Percentiles rank a stretch among this genome's conserved stretches.
Evolutionary conservation across 257 asterid genomes (phyloP).

Genomic region (Penstemon newberryi): DNA sequence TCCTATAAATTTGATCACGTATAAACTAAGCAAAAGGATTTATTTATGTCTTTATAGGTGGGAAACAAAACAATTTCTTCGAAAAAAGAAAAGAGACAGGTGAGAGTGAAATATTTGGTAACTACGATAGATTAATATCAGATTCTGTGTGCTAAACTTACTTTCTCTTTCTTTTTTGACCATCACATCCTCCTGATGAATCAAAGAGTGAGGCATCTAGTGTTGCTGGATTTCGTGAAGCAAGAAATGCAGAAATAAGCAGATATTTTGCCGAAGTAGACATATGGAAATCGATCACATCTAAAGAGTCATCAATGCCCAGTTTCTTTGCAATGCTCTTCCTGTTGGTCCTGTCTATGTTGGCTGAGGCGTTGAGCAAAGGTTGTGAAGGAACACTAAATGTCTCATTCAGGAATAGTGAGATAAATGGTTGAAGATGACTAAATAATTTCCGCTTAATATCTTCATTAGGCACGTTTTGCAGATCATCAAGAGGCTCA

Average conservation of each 20-base stretch:
- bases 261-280: slow-evolving; percentile 84
- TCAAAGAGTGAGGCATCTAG: slow-evolving; percentile 94
- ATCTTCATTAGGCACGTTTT: slow-evolving; percentile 53
- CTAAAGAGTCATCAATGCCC: slow-evolving; percentile 42
- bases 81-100: too few species aligned
- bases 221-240: slow-evolving; percentile 97
- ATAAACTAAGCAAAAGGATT: slow-evolving; percentile 1
- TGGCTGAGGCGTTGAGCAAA: slow-evolving; percentile 37
- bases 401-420: slow-evolving; percentile 60
- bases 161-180: slow-evolving; percentile 80
- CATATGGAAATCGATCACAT: slow-evolving; percentile 74
- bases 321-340: slow-evolving; percentile 45
- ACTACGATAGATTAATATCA: not conserved
- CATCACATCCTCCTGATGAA: slow-evolving; percentile 84
- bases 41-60: not conserved
- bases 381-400: slow-evolving; percentile 51
- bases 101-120: too few species aligned
- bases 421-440: slow-evolving; percentile 66
- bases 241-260: slow-evolving; percentile 89
- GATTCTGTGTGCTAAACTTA: slow-evolving; percentile 32
- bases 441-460: slow-evolving; percentile 59
- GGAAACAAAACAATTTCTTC: not conserved
- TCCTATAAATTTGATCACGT: not conserved
- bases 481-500: slow-evolving; percentile 71
- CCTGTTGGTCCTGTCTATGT: slow-evolving; percentile 42